Conservation (phyloP, 305 asterid genomes). For the Solanum hybrid region DNA sequence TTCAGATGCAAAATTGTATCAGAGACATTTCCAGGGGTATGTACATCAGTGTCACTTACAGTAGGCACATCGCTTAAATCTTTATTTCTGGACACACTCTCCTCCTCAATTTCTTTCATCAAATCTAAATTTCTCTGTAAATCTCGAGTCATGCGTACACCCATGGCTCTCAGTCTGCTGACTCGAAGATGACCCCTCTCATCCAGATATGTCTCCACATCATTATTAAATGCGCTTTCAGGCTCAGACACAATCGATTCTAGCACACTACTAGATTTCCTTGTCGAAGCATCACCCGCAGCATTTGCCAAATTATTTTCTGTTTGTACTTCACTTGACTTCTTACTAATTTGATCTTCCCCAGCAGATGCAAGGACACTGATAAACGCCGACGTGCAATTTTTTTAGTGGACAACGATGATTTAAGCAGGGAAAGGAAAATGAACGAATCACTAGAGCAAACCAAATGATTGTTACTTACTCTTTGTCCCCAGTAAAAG, state of each 20-base stretch:
- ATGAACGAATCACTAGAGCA: neutral
- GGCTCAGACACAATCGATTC: conserved; percentile 39
- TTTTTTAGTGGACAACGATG: neutral
- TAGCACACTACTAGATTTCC: conserved; percentile 26
- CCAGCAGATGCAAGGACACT: conserved; percentile 74
- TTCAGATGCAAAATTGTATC: conserved; percentile 19
- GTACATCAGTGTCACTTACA: conserved; percentile 13
- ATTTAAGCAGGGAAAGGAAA: conserved; percentile 12
- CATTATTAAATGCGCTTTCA: conserved; percentile 41
- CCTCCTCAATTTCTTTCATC: conserved; percentile 79
- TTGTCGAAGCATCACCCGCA: conserved; percentile 17
- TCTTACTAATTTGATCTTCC: conserved; percentile 31
- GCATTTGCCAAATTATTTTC: conserved; percentile 18
- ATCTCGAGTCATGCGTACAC: conserved; percentile 96
- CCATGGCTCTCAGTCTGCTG: conserved; percentile 85
- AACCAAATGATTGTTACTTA: conserved; percentile 24
- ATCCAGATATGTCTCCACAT: conserved; percentile 78
- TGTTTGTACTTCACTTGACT: conserved; percentile 31
- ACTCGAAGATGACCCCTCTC: conserved; percentile 81
- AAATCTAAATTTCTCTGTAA: conserved; percentile 89
- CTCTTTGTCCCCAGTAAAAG: conserved; percentile 83
- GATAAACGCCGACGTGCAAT: conserved; percentile 11
- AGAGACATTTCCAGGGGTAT: conserved; percentile 22
- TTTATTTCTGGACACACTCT: conserved; percentile 19
- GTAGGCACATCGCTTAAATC: conserved; percentile 14